Conservation (phyloP, 1,284 basidiomycete genomes). For the Mixia osmundae region DNA sequence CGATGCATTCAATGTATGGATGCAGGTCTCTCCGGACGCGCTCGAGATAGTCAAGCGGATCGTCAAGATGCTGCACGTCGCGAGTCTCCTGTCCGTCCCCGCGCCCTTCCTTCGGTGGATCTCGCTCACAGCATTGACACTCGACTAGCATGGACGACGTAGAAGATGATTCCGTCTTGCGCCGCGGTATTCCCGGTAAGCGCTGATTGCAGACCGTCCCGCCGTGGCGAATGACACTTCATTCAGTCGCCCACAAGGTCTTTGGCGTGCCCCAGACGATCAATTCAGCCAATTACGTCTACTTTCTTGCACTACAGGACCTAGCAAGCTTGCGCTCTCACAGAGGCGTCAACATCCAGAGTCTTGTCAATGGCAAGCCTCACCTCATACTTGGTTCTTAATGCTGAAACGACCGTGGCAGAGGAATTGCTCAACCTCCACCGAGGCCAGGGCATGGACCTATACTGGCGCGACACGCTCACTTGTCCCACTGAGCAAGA, state of each 20-base stretch:
- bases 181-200: conserved; percentile 57
- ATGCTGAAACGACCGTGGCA: conserved; percentile 12
- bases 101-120: neutral
- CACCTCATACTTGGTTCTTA: neutral
- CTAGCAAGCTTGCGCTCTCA: conserved; percentile 30
- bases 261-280: conserved; percentile 92
- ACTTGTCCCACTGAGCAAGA: conserved; percentile 85
- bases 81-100: conserved; percentile 54
- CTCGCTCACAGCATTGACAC: neutral
- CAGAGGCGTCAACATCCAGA: conserved; percentile 2
- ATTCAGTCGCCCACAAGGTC: conserved; percentile 65
- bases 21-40: conserved; percentile 49
- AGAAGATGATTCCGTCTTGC: conserved; percentile 77
- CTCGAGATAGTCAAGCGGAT: conserved; percentile 50
- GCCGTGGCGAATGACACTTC: conserved; percentile 1
- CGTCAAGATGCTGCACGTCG: conserved; percentile 82
- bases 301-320: conserved; percentile 68
- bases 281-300: conserved; percentile 92
- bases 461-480: conserved; percentile 80
- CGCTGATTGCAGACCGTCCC: conserved; percentile 1
- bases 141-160: conserved; percentile 71
- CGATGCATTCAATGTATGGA: conserved; percentile 84
- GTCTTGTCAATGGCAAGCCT: conserved; percentile 17
- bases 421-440: conserved; percentile 77
- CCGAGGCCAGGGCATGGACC: conserved; percentile 82